Base-by-base conservation (phyloP, 2,329 filamentous ascomycete species). In the Apiospora marii region DNA sequence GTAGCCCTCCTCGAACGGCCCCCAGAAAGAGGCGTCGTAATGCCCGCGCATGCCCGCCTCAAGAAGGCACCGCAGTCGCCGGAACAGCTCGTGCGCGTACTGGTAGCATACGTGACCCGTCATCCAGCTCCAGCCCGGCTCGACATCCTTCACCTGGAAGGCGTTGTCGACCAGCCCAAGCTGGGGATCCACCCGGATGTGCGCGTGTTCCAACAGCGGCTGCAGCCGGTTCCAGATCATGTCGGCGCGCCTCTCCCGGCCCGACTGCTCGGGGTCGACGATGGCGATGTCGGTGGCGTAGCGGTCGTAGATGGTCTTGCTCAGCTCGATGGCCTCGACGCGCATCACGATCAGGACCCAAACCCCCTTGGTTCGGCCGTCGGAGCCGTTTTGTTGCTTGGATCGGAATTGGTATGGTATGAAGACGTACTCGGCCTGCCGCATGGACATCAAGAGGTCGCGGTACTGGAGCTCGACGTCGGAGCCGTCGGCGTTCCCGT, bases 351-450 rank as follows among this genome's bases (percentile, higher is more conserved):
- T 58, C 14, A 69, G 22, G 14, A 69, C 70, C 70, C 70, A 72
- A 22, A 3, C 5, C n/a, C 58, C 53, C 41, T 14, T 48, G 61
- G 16, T n/a, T 2, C 13, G 30, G 10, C 70, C n/a, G 34, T 37
- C 43, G 34, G 37, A 10, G 7, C 24, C 30, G 16, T 46, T 24
- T 10, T 44, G 4, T 34, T 8, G 58, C 16, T 2, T 10, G 30
- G n/a, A 49, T 3, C 70, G 64, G 27, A 46, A 72, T 67, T 72
- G 70, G 64, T 72, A 72, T 19, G 70, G 70, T 67, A n/a, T 27
- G 64, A 72, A 69, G 22, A 72, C 70, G 70, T 72, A 72, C 43
- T 72, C 70, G 27, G 70, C 70, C 34, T 53, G 22, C 22, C 70
- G 64, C 70, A 72, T 68, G 22, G 49, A 46, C 22, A 46, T 64